Base-by-base conservation (phyloP, 257 asterid genomes). In the Solanum pennellii region DNA sequence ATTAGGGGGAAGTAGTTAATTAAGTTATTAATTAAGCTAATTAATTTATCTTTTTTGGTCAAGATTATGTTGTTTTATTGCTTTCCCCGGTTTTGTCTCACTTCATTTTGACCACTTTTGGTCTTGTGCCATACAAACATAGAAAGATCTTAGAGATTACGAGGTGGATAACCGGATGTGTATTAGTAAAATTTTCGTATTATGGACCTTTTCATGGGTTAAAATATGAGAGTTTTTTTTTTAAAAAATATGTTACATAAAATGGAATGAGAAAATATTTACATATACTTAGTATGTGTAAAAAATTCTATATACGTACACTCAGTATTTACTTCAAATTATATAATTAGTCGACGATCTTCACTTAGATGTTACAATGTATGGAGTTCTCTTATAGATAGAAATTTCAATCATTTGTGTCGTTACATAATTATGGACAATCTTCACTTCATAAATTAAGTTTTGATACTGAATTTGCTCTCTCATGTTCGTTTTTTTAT, bases 11-110 rank as follows among this genome's bases (percentile, higher is more conserved):
- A 56, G 62, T 14, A 80, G 84, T 47, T 77, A 39, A 77, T 80
- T n/a, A 79, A 79, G 84, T 79, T 21, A 62, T 62, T n/a, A 65
- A 65, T 79, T 79, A 16, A 79, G 27, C 66, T 52, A 79, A 29
- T 72, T 33, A 74, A 75, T 41, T 21, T 41, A 41, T 76, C 25
- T 29, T 69, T 69, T 69, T 69, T 29, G 18, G 49, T 37, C 9
- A 73, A 73, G 13, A 79, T 23, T 44, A 44, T 77, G 62, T 25
- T 77, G 84, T 69, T 89, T 79, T 56, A 71, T 86, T 65, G 88
- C 45, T 85, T 44, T 82, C 15, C 76, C 96, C 97, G 90, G 44
- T 20, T 91, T 92, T 94, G 10, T 23, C 96, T 91, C 92, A 52
- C 10, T 27, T 42, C 91, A 89, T 74, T 89, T 89, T 84, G 35